Evolutionary conservation across 2,329 filamentous ascomycete genomes (phyloP), one percentile per base, ranked within the genome.

Genomic region (Epichloe gansuensis): DNA sequence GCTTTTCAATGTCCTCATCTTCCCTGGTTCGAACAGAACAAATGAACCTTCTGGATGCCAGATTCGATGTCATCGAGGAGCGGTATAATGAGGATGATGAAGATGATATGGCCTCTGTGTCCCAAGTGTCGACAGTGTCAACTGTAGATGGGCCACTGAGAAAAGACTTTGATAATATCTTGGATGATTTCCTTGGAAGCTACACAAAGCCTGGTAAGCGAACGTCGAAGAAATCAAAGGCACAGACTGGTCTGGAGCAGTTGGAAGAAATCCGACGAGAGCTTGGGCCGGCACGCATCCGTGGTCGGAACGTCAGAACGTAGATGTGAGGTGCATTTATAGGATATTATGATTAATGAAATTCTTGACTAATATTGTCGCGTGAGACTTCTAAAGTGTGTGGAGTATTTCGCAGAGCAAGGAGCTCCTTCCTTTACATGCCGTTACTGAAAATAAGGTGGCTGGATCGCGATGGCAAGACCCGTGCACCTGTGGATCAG

Each of bases 21-120:
- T 86, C 89, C 0, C 75, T 95, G 17, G 83, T 88, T 50, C 82
- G 93, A 52, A 98, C 91, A 1, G 91, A 96, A 62, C 88, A 90
- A 43, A 79, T 94, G 55, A 83, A 83, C 0, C 77, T 94, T 1
- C 75, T 98, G 6, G 94, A 98, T 65, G 86, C 86, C 46, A 81
- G 93, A 28, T 98, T 97, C 66, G 93, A 98, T 66, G 88, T 81
- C 68, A 81, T 97, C 21, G 89, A 96, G 68, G 86, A 91, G 66
- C 76, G 85, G 56, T 95, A 80, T 58, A 75, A 75, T 39, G 73
- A 71, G 55, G 74, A 74, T 38, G 65, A 72, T 25, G 73, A 75
- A 42, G 73, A 75, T 54, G 74, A 76, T 50, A 71, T 73, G 64
- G 72, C 67, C 8, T 82, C 80, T 3, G 73, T 83, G 62, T 83